Conservation (phyloP, 495 filamentous ascomycete species). For the Chaetomium tenue region DNA sequence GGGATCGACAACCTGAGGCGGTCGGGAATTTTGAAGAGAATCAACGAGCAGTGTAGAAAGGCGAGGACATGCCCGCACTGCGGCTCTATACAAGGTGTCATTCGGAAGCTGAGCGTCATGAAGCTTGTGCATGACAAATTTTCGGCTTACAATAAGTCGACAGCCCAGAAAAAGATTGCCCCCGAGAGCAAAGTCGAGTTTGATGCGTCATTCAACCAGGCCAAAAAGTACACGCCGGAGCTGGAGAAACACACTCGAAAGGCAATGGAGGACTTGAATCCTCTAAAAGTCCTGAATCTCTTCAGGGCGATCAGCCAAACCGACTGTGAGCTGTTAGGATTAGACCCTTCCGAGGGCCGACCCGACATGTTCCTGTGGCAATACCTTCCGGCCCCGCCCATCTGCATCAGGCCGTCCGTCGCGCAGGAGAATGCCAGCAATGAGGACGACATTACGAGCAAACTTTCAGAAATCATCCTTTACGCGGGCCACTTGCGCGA, state of each 20-base stretch:
- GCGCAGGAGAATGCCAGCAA: slow-evolving; percentile 86
- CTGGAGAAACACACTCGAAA: slow-evolving; percentile 88
- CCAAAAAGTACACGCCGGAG: slow-evolving; percentile 68
- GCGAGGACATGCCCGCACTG: slow-evolving; percentile 73
- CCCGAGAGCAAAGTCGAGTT: slow-evolving; percentile 78
- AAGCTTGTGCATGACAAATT: slow-evolving; percentile 96
- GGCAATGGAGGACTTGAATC: slow-evolving; percentile 91
- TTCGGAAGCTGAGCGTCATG: slow-evolving; percentile 81
- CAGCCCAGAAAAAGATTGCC: slow-evolving; percentile 74
- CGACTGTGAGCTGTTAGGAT: slow-evolving; percentile 87
- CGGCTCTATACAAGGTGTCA: slow-evolving; percentile 75
- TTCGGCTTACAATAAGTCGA: slow-evolving; percentile 78
- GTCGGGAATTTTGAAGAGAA: slow-evolving; percentile 74
- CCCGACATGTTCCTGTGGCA: slow-evolving; percentile 99
- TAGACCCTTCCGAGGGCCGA: slow-evolving; percentile 80
- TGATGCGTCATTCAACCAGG: slow-evolving; percentile 76
- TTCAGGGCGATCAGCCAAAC: slow-evolving; percentile 81
- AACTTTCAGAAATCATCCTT: slow-evolving; percentile 88
- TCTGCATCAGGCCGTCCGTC: slow-evolving; percentile 91
- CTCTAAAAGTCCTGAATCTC: slow-evolving; percentile 80
- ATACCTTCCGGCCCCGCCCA: slow-evolving; percentile 87
- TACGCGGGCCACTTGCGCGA: slow-evolving; percentile 80
- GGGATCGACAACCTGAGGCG: slow-evolving; percentile 83
- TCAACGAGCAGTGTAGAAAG: slow-evolving; percentile 86
- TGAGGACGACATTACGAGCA: slow-evolving; percentile 94